Evolutionary conservation across 2,329 filamentous ascomycete genomes (phyloP).

Genomic region (Trichoderma lentiforme): DNA sequence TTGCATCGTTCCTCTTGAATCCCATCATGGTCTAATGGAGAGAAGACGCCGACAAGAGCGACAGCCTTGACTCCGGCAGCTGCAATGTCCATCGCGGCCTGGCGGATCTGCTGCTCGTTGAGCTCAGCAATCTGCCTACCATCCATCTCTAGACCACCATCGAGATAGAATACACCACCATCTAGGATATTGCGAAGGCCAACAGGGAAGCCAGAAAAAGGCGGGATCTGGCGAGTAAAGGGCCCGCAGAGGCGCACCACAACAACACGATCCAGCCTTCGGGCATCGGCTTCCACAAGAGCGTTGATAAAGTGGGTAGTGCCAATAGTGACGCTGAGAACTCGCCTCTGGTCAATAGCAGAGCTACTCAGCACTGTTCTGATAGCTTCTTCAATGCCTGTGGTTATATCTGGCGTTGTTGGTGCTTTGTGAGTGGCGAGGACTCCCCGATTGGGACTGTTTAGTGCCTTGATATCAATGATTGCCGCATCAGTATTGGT

Average conservation of each 20-base stretch:
- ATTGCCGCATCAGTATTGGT: constrained; percentile 45
- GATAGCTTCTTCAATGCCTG: constrained; percentile 46
- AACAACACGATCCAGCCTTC: constrained; percentile 42
- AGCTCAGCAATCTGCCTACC: constrained; percentile 42
- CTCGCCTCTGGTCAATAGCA: constrained; percentile 34
- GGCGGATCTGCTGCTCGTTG: constrained; percentile 33
- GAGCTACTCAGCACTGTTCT: constrained; percentile 39
- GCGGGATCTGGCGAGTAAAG: constrained; percentile 42
- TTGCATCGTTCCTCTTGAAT: constrained; percentile 40
- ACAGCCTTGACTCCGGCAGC: constrained; percentile 36
- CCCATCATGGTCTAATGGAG: constrained; percentile 42
- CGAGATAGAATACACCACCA: constrained; percentile 40
- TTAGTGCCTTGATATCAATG: constrained; percentile 39
- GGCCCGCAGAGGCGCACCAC: constrained; percentile 46
- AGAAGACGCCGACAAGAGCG: constrained; percentile 45
- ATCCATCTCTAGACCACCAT: constrained; percentile 48
- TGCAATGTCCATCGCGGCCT: constrained; percentile 31
- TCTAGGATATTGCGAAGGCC: constrained; percentile 40
- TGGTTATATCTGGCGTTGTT: constrained; percentile 49
- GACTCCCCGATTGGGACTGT: constrained; percentile 37
- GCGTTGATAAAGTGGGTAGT: constrained; percentile 51
- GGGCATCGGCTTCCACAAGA: constrained; percentile 43
- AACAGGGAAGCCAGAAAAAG: constrained; percentile 45
- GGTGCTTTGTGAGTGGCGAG: constrained; percentile 47
- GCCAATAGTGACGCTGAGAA: constrained; percentile 49